These are phyloP conservation scores for Polysphondylium violaceum DNA, from an alignment of 78 protist genomes.

Conservation along the genomic window DNA sequence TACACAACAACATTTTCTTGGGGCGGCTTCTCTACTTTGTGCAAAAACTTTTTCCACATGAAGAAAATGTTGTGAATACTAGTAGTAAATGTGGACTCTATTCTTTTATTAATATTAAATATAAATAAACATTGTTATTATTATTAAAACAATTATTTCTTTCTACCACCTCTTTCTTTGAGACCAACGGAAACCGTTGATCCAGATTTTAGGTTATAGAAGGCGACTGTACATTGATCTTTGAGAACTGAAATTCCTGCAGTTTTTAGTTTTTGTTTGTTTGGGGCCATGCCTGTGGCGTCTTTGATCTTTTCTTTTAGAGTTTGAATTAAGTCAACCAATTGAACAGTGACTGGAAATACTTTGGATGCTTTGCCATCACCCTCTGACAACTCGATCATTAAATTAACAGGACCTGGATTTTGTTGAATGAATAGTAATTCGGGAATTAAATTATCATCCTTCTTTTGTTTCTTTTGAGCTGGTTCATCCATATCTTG, in stretches of 20 bases:
- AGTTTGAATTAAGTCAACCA: conserved; percentile 23
- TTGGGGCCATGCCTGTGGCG: conserved; percentile 55
- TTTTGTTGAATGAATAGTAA: conserved; percentile 12
- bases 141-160: conserved; percentile 56
- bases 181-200: conserved; percentile 11
- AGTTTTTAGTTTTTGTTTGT: conserved; percentile 80
- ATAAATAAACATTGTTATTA: too few species aligned
- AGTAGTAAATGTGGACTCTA: too few species aligned
- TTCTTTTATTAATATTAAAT: too few species aligned
- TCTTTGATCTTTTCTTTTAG: conserved; percentile 63
- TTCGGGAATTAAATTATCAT: conserved; percentile 39
- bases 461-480: conserved; percentile 31
- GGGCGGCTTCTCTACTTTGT: too few species aligned
- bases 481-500: conserved; percentile 8
- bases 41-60: too few species aligned
- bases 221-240: conserved; percentile 58
- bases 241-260: conserved; percentile 66
- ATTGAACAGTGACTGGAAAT: conserved; percentile 15
- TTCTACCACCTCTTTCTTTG: conserved; percentile 80
- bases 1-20: too few species aligned
- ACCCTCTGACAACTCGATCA: conserved; percentile 13
- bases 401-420: conserved; percentile 62
- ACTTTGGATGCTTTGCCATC: conserved; percentile 16
- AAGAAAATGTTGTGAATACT: too few species aligned
- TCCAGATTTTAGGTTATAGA: conserved; percentile 31